These are phyloP conservation scores for Tricholoma bakamatsutake DNA, from an alignment of 768 basidiomycete genomes.

Conservation along the genomic window DNA sequence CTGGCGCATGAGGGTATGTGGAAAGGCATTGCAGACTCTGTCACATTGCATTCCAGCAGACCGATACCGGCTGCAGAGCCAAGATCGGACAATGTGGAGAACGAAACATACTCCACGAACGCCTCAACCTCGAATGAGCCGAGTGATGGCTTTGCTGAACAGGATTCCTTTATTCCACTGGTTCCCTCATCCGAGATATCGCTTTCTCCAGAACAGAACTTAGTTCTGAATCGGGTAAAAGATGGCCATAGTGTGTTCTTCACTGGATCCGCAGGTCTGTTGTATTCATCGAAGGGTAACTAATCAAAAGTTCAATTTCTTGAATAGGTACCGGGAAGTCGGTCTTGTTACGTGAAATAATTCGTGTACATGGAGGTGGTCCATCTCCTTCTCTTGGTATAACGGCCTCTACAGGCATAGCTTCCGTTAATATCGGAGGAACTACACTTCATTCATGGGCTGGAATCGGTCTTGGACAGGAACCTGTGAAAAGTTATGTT, in stretches of 20 bases:
- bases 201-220: conserved; percentile 49
- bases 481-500: conserved; percentile 43
- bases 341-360: conserved; percentile 72
- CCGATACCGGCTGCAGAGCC: not conserved
- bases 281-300: not conserved
- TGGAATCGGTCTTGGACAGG: conserved; percentile 71
- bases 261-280: conserved; percentile 74
- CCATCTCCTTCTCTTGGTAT: conserved; percentile 46
- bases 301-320: not conserved
- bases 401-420: conserved; percentile 77
- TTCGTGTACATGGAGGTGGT: conserved; percentile 35
- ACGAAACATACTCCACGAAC: not conserved
- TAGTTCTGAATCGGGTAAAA: conserved; percentile 47
- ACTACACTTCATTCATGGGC: conserved; percentile 79
- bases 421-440: conserved; percentile 79
- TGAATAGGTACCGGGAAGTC: conserved; percentile 56
- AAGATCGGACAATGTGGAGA: not conserved
- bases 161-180: not conserved
- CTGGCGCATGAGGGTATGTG: not conserved
- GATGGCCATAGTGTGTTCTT: conserved; percentile 71
- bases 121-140: not conserved
- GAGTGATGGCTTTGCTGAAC: not conserved
- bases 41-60: no score
- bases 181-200: conserved; percentile 14
- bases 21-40: not conserved